Conservation (phyloP, 2,329 filamentous ascomycete species). For the Phialemonium atrogriseum region DNA sequence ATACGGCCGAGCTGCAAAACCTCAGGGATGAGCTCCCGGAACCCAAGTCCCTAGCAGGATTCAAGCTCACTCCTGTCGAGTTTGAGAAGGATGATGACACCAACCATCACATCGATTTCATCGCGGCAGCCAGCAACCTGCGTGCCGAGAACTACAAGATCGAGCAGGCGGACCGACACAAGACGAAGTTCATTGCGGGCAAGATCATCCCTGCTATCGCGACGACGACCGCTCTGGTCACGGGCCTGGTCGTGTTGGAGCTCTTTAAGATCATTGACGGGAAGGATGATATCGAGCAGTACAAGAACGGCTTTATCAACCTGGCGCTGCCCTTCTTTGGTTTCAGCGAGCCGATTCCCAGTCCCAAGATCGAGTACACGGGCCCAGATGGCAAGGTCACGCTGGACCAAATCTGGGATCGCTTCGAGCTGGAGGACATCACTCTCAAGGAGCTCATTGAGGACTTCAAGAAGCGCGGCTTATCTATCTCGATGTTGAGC, state of each 20-base stretch:
- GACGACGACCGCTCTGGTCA: constrained; percentile 92
- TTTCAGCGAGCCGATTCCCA: constrained; percentile 93
- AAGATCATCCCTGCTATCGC: constrained; percentile 99
- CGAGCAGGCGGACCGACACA: constrained; percentile 82
- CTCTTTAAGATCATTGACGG: constrained; percentile 95
- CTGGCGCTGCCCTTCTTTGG: constrained; percentile 94
- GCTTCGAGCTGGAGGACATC: constrained; percentile 83
- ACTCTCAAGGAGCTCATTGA: constrained; percentile 78
- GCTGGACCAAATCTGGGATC: constrained; percentile 96
- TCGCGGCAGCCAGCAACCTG: constrained; percentile 92
- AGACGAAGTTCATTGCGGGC: constrained; percentile 98
- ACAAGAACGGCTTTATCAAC: constrained; percentile 99
- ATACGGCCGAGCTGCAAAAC: constrained; percentile 66
- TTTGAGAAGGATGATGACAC: constrained; percentile 98
- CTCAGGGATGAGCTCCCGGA: constrained; percentile 67
- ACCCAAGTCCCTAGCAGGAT: constrained; percentile 73
- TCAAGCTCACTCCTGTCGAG: constrained; percentile 85
- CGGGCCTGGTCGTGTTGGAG: constrained; percentile 85
- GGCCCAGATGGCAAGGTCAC: constrained; percentile 70
- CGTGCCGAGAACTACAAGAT: constrained; percentile 99
- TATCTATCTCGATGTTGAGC: constrained; percentile 86
- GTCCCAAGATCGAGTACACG: constrained; percentile 84
- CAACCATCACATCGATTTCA: constrained; percentile 98
- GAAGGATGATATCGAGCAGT: constrained; percentile 94
- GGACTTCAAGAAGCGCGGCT: constrained; percentile 70